Evolutionary conservation across 352 stramenopile genomes (phyloP).

Genomic region (Globisporangium okanoganense): DNA sequence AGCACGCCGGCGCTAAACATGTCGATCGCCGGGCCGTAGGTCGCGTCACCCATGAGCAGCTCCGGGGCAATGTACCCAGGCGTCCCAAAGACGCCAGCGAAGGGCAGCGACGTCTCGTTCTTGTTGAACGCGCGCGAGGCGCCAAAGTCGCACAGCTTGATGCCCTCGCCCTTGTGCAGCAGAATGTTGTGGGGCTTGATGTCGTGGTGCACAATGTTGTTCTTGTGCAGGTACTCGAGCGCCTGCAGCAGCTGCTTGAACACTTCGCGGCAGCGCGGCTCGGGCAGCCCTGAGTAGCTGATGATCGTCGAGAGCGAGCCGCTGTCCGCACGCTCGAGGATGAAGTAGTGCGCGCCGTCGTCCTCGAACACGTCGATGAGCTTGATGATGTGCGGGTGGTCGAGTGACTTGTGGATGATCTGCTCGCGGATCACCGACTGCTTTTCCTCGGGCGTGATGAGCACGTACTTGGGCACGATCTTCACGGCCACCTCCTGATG

Average conservation of each 20-base stretch:
- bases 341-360: slow-evolving; percentile 70
- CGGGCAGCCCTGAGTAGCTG: slow-evolving; percentile 40
- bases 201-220: slow-evolving; percentile 89
- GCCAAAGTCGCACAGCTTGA: slow-evolving; percentile 85
- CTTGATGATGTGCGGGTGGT: slow-evolving; percentile 73
- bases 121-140: slow-evolving; percentile 66
- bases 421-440: slow-evolving; percentile 70
- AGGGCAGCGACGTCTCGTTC: slow-evolving; percentile 45
- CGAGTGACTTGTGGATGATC: slow-evolving; percentile 58
- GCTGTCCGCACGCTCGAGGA: slow-evolving; percentile 60
- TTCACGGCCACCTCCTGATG: slow-evolving; percentile 66
- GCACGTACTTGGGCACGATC: slow-evolving; percentile 72
- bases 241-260: slow-evolving; percentile 60
- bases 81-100: slow-evolving; percentile 67
- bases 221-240: slow-evolving; percentile 59
- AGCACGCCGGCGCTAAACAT: slow-evolving; percentile 72
- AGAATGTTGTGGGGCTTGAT: slow-evolving; percentile 88
- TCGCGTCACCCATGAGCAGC: slow-evolving; percentile 42
- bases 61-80: slow-evolving; percentile 71
- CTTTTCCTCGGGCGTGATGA: slow-evolving; percentile 66
- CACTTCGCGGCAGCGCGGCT: slow-evolving; percentile 43
- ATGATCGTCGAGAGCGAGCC: slow-evolving; percentile 53
- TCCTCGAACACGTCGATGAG: slow-evolving; percentile 74
- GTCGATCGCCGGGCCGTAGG: slow-evolving; percentile 60
- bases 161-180: slow-evolving; percentile 38